Conservation (phyloP, 2,329 filamentous ascomycete species). For the Thyridium curvatum region DNA sequence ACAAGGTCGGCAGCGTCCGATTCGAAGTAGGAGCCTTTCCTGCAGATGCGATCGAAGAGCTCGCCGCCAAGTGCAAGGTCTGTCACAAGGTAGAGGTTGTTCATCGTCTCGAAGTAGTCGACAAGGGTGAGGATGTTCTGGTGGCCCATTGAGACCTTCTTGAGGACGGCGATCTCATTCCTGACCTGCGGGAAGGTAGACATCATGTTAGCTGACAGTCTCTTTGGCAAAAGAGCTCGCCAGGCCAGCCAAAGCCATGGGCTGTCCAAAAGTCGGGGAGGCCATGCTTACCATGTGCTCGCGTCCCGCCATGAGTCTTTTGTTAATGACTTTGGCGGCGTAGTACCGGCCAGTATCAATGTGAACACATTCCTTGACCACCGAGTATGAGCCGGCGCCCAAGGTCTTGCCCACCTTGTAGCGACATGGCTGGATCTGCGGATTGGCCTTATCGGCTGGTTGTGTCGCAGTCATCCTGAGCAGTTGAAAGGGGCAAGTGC, state of each 20-base stretch:
- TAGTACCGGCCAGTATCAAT: constrained; percentile 97
- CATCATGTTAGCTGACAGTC: constrained; percentile 1
- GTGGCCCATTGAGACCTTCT: constrained; percentile 98
- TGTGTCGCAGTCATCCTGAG: constrained; percentile 7
- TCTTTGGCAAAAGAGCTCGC: constrained; percentile 1
- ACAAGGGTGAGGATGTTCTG: constrained; percentile 96
- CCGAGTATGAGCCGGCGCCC: constrained; percentile 93
- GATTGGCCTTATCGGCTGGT: constrained; percentile 19
- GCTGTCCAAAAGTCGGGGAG: no score
- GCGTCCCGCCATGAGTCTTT: constrained; percentile 91
- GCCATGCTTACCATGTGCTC: constrained; percentile 89
- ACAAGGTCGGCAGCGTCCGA: constrained; percentile 94
- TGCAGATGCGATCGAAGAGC: constrained; percentile 96
- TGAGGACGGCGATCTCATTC: constrained; percentile 96
- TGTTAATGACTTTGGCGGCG: constrained; percentile 99
- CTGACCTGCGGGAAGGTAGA: constrained; percentile 56
- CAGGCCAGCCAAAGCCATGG: no score
- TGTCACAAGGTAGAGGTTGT: constrained; percentile 97
- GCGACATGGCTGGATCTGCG: constrained; percentile 85
- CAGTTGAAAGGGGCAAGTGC: neutral
- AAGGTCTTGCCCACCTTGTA: constrained; percentile 99
- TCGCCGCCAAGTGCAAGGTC: constrained; percentile 94
- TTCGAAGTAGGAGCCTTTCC: constrained; percentile 98
- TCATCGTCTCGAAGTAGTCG: constrained; percentile 99
- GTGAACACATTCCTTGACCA: constrained; percentile 98